Base-by-base conservation (phyloP, 2,329 filamentous ascomycete species). In the Ophiostoma montium region DNA sequence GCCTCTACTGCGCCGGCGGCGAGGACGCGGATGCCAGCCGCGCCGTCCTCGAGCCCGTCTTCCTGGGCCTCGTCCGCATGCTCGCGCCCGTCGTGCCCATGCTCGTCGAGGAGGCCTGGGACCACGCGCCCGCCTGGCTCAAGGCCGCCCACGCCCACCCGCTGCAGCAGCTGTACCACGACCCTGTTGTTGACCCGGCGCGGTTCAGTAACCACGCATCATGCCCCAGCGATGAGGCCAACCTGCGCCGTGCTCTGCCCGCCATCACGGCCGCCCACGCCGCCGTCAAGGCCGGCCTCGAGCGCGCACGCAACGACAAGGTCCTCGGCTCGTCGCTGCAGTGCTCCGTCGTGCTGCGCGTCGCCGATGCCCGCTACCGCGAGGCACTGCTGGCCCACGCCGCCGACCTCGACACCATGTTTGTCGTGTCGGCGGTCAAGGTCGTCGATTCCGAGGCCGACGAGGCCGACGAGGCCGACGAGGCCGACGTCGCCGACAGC, bases 81-180 rank as follows among this genome's bases (percentile, higher is more conserved):
- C 70, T 96, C 30, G 81, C 78, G 2, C 88, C 90, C 1, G 75
- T 95, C 49, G 84, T 82, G 10, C 90, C 90, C 1, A 63, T 89
- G 35, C 73, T 96, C 4, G 83, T 95, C 0, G 86, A 94, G 60
- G 90, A 96, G 65, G 82, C 84, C 1, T 94, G 86, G 86, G 80
- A 82, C 48, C 77, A 88, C 63, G 75, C 81, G 3, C 86, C 89
- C 0, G 64, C 69, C 10, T 75, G 72, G 63, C 74, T 92, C 63
- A 74, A 72, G 47, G 60, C 69, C 19, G 15, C n/a, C 9, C 18
- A 35, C 3, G 36, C 44, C 3, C 63, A 68, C 51, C 75, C 76
- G 2, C 63, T 71, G 15, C 65, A 65, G 21, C 68, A 76, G 50
- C 63, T 73, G 10, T 76, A 74, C 57, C 54, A 52, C 7, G 62